Evolutionary conservation across 106 monocot species (phyloP).

Genomic region (Vanilla planifolia): DNA sequence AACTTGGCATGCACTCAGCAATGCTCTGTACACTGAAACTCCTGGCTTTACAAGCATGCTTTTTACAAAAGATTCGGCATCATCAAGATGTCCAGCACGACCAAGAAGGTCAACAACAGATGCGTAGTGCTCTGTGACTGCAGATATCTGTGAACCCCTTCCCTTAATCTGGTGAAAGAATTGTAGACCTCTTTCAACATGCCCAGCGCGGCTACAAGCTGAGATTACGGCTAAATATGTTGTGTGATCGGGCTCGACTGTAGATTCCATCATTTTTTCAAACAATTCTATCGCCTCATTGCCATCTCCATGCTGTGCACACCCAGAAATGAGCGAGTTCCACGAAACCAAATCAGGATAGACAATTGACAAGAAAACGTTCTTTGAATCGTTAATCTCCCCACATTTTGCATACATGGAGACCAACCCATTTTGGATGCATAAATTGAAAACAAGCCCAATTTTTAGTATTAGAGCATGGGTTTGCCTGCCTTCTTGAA

Average conservation of each 20-base stretch:
- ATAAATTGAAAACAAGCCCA: slow-evolving; percentile 17
- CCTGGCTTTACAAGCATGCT: slow-evolving; percentile 40
- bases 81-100: slow-evolving; percentile 35
- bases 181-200: slow-evolving; percentile 34
- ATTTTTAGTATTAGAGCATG: slow-evolving; percentile 44
- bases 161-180: slow-evolving; percentile 35
- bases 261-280: slow-evolving; percentile 25
- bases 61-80: slow-evolving; percentile 34
- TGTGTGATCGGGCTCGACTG: slow-evolving; percentile 20
- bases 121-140: slow-evolving; percentile 42
- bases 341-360: slow-evolving; percentile 46
- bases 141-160: neutral
- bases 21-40: slow-evolving; percentile 35
- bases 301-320: slow-evolving; percentile 40
- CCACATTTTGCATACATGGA: slow-evolving; percentile 60
- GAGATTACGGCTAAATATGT: slow-evolving; percentile 46
- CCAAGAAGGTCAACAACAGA: slow-evolving; percentile 58
- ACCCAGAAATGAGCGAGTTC: slow-evolving; percentile 46
- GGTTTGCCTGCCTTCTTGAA: slow-evolving; percentile 43
- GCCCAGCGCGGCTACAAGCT: slow-evolving; percentile 48
- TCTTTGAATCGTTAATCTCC: slow-evolving; percentile 25
- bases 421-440: slow-evolving; percentile 46
- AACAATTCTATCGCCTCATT: slow-evolving; percentile 39
- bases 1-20: slow-evolving; percentile 41
- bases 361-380: slow-evolving; percentile 27